phyloP scores from a whole-genome alignment of 2,329 filamentous ascomycete genomes.

The Microcera coccophila region DNA sequence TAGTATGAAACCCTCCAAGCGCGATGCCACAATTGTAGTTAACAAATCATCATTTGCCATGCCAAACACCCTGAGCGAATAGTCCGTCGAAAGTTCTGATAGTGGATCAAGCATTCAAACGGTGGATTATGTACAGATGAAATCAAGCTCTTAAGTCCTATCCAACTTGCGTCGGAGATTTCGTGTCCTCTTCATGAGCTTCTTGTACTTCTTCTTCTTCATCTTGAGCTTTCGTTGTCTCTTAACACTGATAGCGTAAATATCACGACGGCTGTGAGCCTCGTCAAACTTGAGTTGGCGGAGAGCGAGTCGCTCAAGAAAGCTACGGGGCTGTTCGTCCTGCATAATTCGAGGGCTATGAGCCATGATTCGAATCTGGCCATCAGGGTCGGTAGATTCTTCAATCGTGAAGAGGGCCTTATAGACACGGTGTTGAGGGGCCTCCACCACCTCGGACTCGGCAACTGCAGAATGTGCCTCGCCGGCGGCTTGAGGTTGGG shows the following conservation, averaged over 20 bases:
- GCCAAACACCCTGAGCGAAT: slow-evolving; percentile 29
- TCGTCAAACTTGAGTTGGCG: slow-evolving; percentile 60
- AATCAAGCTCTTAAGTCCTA: slow-evolving; percentile 47
- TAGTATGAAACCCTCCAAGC: slow-evolving; percentile 27
- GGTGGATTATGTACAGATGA: slow-evolving; percentile 25
- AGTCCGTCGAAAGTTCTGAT: slow-evolving; percentile 24
- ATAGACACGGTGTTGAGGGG: slow-evolving; percentile 53
- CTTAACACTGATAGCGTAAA: slow-evolving; percentile 86
- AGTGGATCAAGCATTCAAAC: slow-evolving; percentile 20
- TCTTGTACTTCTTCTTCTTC: slow-evolving; percentile 99
- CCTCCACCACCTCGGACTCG: slow-evolving; percentile 30
- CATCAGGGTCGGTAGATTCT: slow-evolving; percentile 57
- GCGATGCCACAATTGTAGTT: slow-evolving; percentile 27
- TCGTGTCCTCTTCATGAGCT: slow-evolving; percentile 89
- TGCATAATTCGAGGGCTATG: slow-evolving; percentile 57
- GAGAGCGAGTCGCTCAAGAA: slow-evolving; percentile 66
- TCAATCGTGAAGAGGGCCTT: slow-evolving; percentile 65
- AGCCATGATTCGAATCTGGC: slow-evolving; percentile 57
- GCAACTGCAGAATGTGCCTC: slow-evolving; percentile 36
- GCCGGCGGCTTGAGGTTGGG: slow-evolving; percentile 53
- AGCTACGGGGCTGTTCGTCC: slow-evolving; percentile 49
- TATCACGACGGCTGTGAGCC: slow-evolving; percentile 49
- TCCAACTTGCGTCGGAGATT: slow-evolving; percentile 83
- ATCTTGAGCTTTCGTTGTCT: slow-evolving; percentile 93
- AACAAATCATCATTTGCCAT: slow-evolving; percentile 27